These are phyloP conservation scores for Urtica urens DNA, from an alignment of 306 rosid species.

Conservation along the genomic window DNA sequence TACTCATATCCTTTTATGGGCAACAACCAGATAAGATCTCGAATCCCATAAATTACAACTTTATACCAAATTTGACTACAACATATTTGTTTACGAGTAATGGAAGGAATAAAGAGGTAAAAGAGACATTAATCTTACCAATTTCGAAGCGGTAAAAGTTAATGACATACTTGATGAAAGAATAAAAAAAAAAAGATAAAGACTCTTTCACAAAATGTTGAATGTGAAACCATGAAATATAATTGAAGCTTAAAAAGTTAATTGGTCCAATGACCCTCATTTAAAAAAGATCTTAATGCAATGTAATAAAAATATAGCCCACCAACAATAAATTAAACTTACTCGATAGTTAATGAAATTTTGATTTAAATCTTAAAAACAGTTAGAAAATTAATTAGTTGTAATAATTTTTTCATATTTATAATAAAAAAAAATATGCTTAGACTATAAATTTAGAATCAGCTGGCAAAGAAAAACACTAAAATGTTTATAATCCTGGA, in stretches of 20 bases:
- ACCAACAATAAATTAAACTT: too few species aligned
- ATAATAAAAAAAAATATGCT: too few species aligned
- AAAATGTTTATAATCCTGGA: too few species aligned
- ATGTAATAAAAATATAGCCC: not conserved
- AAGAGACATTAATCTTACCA: not conserved
- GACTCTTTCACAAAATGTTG: not conserved
- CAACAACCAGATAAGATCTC: slow-evolving; percentile 1
- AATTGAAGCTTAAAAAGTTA: not conserved
- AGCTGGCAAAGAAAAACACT: too few species aligned
- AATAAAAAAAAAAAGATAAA: not conserved
- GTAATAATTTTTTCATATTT: too few species aligned
- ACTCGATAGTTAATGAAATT: too few species aligned
- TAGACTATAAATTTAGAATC: too few species aligned
- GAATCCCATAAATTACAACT: not conserved
- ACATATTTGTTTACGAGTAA: slow-evolving; percentile 2
- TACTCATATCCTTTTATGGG: not conserved
- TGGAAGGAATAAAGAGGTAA: not conserved
- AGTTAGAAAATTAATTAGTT: too few species aligned
- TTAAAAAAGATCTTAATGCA: not conserved
- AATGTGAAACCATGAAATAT: too few species aligned
- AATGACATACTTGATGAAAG: not conserved
- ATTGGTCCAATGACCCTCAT: too few species aligned
- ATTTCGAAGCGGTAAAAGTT: not conserved
- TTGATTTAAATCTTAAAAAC: too few species aligned
- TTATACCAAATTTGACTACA: slow-evolving; percentile 5